Base-by-base conservation (phyloP, 805 yeast species). In the Yarrowia sp. region DNA sequence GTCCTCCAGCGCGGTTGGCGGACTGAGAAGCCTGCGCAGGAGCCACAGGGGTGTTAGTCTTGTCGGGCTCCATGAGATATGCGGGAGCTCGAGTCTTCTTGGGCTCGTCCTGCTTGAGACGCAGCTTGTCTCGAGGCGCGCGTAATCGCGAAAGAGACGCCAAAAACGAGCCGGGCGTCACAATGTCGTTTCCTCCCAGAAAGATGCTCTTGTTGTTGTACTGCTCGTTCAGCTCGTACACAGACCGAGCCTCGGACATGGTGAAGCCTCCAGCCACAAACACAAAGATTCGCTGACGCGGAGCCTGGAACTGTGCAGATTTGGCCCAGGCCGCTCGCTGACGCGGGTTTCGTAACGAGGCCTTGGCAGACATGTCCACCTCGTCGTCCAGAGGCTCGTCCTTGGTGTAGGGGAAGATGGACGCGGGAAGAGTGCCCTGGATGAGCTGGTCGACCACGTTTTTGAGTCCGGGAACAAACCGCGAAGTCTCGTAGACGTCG, bases 211-310 rank as follows among this genome's bases (percentile, higher is more conserved):
- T 86, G 68, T 87, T 83, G 16, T 68, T 68, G 63, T 83, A 78
- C 46, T 79, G 72, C 16, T 76, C 73, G 8, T 90, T 81, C 49
- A 90, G 78, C 65, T 89, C 93, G 67, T 88, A 86, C 4, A 86
- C 84, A 12, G 89, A 80, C 65, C 93, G 81, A 27, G 87, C 76
- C 72, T 94, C 99, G 2, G 92, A 81, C 66, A 86, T 83, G 0
- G 98, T 90, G 19, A 88, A 74, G 8, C 98, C 99, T 21, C 99
- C 99, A 1, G 96, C 87, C 25, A 90, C 81, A 69, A 84, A 94
- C 62, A 91, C 82, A 66, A 92, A 82, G 7, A 92, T 77, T 55
- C 94, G 77, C 70, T 90, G 97, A 49, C 78, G 76, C 2, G 75
- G 76, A 47, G 71, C 74, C 41, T 58, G 62, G 38, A 66, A 69